Evolutionary conservation across 78 protist genomes (phyloP).

Genomic region (Goniomonas avonlea): DNA sequence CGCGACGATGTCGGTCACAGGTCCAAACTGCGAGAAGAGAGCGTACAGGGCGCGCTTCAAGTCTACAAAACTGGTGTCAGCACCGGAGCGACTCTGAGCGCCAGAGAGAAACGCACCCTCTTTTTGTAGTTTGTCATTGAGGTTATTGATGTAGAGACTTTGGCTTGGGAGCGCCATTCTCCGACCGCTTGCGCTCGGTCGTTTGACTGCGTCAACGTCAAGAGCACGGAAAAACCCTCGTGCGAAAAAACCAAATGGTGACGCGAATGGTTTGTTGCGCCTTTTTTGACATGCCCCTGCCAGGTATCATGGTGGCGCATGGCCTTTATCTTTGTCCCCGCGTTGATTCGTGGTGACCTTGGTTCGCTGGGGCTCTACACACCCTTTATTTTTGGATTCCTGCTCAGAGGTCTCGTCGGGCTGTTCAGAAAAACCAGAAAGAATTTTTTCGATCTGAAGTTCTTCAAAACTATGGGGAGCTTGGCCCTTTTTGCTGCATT

Average conservation of each 20-base stretch:
- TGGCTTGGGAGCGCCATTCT: slow-evolving; percentile 20
- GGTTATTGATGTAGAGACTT: slow-evolving; percentile 82
- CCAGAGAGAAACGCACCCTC: slow-evolving; percentile 48
- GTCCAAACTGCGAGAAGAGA: slow-evolving; percentile 57
- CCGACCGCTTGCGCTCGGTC: no score
- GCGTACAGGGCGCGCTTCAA: slow-evolving; percentile 37
- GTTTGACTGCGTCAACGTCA: no score
- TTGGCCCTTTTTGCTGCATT: no score
- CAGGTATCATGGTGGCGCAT: slow-evolving; percentile 27
- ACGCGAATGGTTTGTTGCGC: no score
- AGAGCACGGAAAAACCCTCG: no score
- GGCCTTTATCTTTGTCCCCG: slow-evolving; percentile 21
- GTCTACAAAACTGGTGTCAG: background rate
- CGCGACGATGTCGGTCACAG: slow-evolving; percentile 69
- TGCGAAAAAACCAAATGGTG: no score
- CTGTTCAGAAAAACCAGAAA: no score
- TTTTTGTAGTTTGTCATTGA: slow-evolving; percentile 70
- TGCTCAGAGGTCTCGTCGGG: no score
- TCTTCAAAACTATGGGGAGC: no score
- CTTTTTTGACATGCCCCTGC: no score
- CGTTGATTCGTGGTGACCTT: background rate
- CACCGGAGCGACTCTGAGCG: background rate
- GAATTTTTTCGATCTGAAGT: no score
- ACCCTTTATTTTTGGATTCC: slow-evolving; percentile 12
- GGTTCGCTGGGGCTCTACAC: slow-evolving; percentile 3